A percentile compares a stretch with the other conserved stretches of the same genome.
These are phyloP conservation scores for Aspergillus neoniger DNA, from an alignment of 2,329 filamentous ascomycete genomes.

Conservation along the genomic window DNA sequence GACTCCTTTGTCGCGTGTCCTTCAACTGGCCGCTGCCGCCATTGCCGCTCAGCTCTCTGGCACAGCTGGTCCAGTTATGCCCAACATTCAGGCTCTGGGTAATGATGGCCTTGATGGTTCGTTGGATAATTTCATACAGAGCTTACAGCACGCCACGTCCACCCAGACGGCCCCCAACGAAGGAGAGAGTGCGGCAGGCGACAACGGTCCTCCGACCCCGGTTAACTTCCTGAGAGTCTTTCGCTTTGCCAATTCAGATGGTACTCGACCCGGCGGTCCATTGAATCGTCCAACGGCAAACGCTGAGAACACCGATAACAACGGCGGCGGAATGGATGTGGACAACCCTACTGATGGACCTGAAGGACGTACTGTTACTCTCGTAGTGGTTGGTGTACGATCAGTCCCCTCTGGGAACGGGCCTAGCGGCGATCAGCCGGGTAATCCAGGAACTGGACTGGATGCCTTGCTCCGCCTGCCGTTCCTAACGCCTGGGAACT, in stretches of 20 bases:
- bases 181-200: slow-evolving; percentile 33
- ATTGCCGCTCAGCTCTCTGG: slow-evolving; percentile 67
- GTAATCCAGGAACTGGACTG: slow-evolving; percentile 43
- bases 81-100: slow-evolving; percentile 57
- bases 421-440: slow-evolving; percentile 47
- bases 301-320: slow-evolving; percentile 26
- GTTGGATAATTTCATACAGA: slow-evolving; percentile 64
- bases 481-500: slow-evolving; percentile 46
- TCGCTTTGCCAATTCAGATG: slow-evolving; percentile 60
- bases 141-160: slow-evolving; percentile 63
- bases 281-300: slow-evolving; percentile 28
- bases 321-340: slow-evolving; percentile 40
- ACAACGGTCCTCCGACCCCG: slow-evolving; percentile 53
- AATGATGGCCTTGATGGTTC: slow-evolving; percentile 62
- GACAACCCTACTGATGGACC: slow-evolving; percentile 44
- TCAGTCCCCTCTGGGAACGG: slow-evolving; percentile 61
- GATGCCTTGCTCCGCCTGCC: slow-evolving; percentile 51
- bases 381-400: slow-evolving; percentile 70
- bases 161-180: slow-evolving; percentile 49
- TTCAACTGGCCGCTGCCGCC: slow-evolving; percentile 64
- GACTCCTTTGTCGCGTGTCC: slow-evolving; percentile 61
- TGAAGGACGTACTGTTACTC: slow-evolving; percentile 64
- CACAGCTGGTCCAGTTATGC: slow-evolving; percentile 57
- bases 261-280: slow-evolving; percentile 27
- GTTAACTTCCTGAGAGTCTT: slow-evolving; percentile 71